These are phyloP conservation scores for Hura crepitans DNA, from an alignment of 441 rosid genomes.

Conservation along the genomic window DNA sequence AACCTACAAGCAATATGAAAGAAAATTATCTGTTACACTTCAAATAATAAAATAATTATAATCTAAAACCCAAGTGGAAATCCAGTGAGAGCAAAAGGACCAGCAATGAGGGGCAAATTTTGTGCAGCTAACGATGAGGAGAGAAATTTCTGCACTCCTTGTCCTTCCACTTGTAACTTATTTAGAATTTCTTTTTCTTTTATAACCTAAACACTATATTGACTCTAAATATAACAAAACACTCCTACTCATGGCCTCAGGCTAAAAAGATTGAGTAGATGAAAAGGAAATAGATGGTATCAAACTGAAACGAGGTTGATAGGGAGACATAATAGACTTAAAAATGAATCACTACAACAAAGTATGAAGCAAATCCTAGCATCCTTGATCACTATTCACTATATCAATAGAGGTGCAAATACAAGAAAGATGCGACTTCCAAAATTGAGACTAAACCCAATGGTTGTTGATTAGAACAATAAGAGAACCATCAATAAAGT, in stretches of 20 bases:
- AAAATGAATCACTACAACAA: not conserved
- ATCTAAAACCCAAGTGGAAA: not conserved
- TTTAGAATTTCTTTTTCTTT: not conserved
- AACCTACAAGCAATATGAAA: no score
- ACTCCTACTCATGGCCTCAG: not conserved
- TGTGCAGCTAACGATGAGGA: not conserved
- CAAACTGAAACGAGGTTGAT: not conserved
- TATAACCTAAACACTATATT: constrained; percentile 2
- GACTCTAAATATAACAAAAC: not conserved
- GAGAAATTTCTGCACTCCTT: not conserved
- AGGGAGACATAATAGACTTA: not conserved
- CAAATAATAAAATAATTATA: not conserved
- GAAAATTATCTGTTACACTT: not conserved
- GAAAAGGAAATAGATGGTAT: not conserved
- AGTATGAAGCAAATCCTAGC: not conserved
- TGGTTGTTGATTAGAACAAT: not conserved
- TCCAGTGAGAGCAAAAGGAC: not conserved
- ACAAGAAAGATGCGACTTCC: not conserved
- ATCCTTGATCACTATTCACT: not conserved
- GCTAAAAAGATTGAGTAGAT: not conserved
- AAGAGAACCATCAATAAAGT: not conserved
- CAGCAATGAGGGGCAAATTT: not conserved
- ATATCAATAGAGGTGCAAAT: no score
- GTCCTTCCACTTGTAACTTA: not conserved
- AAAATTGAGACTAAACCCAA: not conserved